Evolutionary conservation across 2,329 filamentous ascomycete genomes (phyloP).

Genomic region (Clarireedia sp.): DNA sequence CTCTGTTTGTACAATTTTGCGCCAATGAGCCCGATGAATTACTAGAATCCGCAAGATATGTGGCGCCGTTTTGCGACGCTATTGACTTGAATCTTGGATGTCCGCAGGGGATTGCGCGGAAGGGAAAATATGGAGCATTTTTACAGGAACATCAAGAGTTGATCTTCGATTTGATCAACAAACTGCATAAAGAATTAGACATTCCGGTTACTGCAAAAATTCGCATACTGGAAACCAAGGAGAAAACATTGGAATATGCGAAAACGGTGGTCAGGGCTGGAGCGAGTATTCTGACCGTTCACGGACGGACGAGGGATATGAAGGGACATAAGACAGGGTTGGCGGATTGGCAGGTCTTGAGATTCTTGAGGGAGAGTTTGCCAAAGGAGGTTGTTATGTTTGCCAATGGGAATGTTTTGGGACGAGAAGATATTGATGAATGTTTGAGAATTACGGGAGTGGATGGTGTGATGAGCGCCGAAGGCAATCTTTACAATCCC

Average conservation of each 20-base stretch:
- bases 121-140: constrained; percentile 89
- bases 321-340: constrained; percentile 93
- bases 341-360: constrained; percentile 84
- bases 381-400: constrained; percentile 88
- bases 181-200: constrained; percentile 67
- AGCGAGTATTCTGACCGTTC: constrained; percentile 87
- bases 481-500: constrained; percentile 90
- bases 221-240: constrained; percentile 75
- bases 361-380: constrained; percentile 73
- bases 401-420: constrained; percentile 90
- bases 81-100: constrained; percentile 94
- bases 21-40: constrained; percentile 77
- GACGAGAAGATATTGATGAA: constrained; percentile 64
- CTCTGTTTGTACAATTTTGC: constrained; percentile 95
- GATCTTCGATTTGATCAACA: constrained; percentile 75
- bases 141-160: constrained; percentile 86
- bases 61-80: constrained; percentile 84
- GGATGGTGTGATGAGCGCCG: constrained; percentile 91
- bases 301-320: constrained; percentile 81
- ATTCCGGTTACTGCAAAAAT: constrained; percentile 95
- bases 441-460: constrained; percentile 80
- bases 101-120: constrained; percentile 87
- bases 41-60: constrained; percentile 68
- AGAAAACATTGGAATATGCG: constrained; percentile 83
- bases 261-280: constrained; percentile 79